A percentile compares a stretch with the other conserved stretches of the same genome.
phyloP scores from a whole-genome alignment of 2,329 filamentous ascomycete genomes.

The Pseudofabraea citricarpa region DNA sequence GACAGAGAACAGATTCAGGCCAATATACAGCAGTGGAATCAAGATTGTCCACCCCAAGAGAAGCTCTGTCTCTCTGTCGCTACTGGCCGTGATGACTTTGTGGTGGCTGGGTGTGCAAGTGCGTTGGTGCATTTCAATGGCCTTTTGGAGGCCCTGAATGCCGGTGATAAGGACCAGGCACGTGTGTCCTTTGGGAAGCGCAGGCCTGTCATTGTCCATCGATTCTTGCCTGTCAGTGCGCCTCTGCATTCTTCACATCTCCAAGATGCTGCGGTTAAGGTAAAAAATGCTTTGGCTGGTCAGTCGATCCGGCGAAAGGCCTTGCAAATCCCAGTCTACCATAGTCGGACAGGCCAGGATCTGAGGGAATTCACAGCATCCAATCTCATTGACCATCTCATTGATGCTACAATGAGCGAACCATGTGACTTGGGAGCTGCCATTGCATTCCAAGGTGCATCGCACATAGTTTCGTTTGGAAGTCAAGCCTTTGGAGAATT shows the following conservation, averaged over 20 bases:
- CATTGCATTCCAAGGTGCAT: slow-evolving; percentile 20
- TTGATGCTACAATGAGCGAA: slow-evolving; percentile 22
- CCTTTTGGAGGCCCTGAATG: slow-evolving; percentile 16
- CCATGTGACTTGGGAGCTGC: slow-evolving; percentile 23
- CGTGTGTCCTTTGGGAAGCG: slow-evolving; percentile 28
- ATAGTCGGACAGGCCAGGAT: slow-evolving; percentile 26
- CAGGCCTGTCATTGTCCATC: slow-evolving; percentile 20
- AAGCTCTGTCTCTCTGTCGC: slow-evolving; percentile 6
- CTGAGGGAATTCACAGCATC: slow-evolving; percentile 14
- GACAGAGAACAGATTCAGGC: slow-evolving; percentile 80
- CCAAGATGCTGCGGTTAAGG: slow-evolving; percentile 15
- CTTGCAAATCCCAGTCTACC: slow-evolving; percentile 35
- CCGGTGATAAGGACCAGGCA: slow-evolving; percentile 19
- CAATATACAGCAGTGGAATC: slow-evolving; percentile 90
- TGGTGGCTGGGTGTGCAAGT: slow-evolving; percentile 9
- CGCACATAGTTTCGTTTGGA: slow-evolving; percentile 31
- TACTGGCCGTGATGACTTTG: slow-evolving; percentile 5
- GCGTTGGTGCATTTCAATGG: slow-evolving; percentile 6
- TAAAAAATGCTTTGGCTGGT: slow-evolving; percentile 16
- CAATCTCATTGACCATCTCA: slow-evolving; percentile 14
- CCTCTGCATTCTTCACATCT: slow-evolving; percentile 36
- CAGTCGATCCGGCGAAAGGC: slow-evolving; percentile 32
- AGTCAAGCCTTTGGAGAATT: slow-evolving; percentile 27
- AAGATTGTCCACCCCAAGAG: slow-evolving; percentile 56
- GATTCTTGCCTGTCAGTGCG: slow-evolving; percentile 35